Conservation (phyloP, 768 basidiomycete species). For the Crassisporium funariophilum region DNA sequence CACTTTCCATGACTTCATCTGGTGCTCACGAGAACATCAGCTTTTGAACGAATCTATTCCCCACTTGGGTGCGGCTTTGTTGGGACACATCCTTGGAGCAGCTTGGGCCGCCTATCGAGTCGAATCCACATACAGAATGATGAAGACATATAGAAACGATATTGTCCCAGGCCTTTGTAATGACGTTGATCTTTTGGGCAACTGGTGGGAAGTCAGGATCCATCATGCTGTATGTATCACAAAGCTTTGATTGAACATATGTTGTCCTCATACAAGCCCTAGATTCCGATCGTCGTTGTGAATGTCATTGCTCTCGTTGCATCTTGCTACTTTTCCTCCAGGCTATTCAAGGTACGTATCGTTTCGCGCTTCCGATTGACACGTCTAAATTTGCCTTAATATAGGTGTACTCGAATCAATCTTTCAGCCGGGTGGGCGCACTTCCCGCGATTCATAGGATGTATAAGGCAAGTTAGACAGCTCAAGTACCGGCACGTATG, state of each 20-base stretch:
- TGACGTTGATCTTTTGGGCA: constrained; percentile 40
- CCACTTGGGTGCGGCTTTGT: constrained; percentile 48
- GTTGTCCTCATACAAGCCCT: background rate
- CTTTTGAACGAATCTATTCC: constrained; percentile 54
- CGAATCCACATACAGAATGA: constrained; percentile 30
- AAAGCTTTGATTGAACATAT: background rate
- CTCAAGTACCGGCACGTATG: no score
- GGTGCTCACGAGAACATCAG: constrained; percentile 26
- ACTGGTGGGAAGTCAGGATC: constrained; percentile 42
- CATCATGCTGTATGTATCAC: constrained; percentile 37
- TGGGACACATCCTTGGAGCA: constrained; percentile 47
- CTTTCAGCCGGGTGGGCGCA: constrained; percentile 53
- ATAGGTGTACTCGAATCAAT: constrained; percentile 46
- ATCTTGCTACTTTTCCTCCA: constrained; percentile 41
- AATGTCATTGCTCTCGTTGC: constrained; percentile 38
- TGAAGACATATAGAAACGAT: constrained; percentile 31
- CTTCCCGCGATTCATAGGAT: constrained; percentile 43
- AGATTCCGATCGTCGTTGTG: constrained; percentile 44
- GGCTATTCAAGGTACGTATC: constrained; percentile 45
- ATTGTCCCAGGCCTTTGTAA: constrained; percentile 42
- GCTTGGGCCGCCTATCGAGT: constrained; percentile 51
- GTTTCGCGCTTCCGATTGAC: no score
- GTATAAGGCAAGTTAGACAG: constrained; percentile 46
- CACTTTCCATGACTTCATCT: background rate
- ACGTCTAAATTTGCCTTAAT: background rate